Evolutionary conservation across 805 yeast genomes (phyloP), one percentile per base, ranked within the genome.

Genomic region (Pichia nakasei): DNA sequence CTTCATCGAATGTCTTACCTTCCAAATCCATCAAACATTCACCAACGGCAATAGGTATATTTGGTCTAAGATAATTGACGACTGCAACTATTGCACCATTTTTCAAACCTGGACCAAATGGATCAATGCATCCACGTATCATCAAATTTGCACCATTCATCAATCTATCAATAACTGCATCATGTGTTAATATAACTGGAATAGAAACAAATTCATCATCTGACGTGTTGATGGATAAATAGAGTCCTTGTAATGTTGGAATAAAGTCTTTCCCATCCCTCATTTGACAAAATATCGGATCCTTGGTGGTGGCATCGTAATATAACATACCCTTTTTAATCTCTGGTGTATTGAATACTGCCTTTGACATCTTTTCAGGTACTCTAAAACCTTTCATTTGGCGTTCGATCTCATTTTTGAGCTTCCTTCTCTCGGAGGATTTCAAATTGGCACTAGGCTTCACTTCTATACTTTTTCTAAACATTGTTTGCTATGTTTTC

Each of bases 391-490:
- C 42, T 27, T 33, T 18, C 11, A 20, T 37, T 19, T 41, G 32
- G 3, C 17, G 5, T 17, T 41, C 60, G 12, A 48, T 26, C 3
- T 47, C 32, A 26, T 70, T 73, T 37, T 70, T 65, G 26, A 82
- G 59, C 49, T 71, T 72, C 50, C 85, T 73, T 35, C 93, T 68
- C 51, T 87, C 97, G 0, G 95, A 83, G 13, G 85, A 76, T 61
- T 87, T 88, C 47, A 93, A 69, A 53, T 86, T 85, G 19, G 95
- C 75, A 41, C 78, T 68, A 4, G 94, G 80, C 63, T 88, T 89
- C 45, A 82, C 67, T 56, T 67, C 68, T 15, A 78, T 73, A 37
- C 69, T 68, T 48, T 76, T 78, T 52, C 72, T 68, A 53, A 78
- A 78, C 82, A 77, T 77, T 27, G 15, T 2, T 13, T 3, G 12